These are phyloP conservation scores for Penicillium ochrochloron DNA, from an alignment of 495 filamentous ascomycete genomes.

Conservation along the genomic window DNA sequence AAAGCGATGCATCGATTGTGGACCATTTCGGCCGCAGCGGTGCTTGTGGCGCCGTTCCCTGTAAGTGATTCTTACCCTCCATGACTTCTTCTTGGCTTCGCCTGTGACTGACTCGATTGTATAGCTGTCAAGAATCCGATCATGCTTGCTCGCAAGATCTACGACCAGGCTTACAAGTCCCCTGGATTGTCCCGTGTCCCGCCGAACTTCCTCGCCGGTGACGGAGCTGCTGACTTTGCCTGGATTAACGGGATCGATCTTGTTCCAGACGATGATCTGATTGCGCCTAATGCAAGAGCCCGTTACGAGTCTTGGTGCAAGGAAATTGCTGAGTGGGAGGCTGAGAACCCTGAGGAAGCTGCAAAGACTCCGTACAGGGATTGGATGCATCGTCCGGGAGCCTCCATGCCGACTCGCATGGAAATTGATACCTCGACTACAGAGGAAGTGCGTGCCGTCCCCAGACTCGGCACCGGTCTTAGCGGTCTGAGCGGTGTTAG, in stretches of 20 bases:
- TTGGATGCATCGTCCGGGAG: conserved; percentile 15
- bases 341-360: conserved; percentile 16
- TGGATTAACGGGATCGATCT: conserved; percentile 72
- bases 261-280: conserved; percentile 69
- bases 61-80: conserved; percentile 56
- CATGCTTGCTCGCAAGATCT: conserved; percentile 77
- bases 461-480: not conserved
- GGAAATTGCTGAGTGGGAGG: conserved; percentile 64
- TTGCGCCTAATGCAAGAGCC: conserved; percentile 73
- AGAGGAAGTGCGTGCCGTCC: not conserved
- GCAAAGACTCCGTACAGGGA: not conserved
- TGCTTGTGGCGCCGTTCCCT: conserved; percentile 84
- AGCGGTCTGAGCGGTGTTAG: not conserved
- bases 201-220: conserved; percentile 85
- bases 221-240: conserved; percentile 85
- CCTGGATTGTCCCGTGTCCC: conserved; percentile 85
- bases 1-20: conserved; percentile 91
- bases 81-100: not conserved
- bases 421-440: not conserved
- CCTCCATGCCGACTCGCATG: conserved; percentile 6
- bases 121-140: conserved; percentile 93
- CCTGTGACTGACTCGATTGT: conserved; percentile 14
- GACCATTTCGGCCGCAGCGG: conserved; percentile 91
- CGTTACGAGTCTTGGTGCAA: conserved; percentile 76
- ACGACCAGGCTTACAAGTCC: conserved; percentile 71